These are phyloP conservation scores for Ambispora gerdemannii DNA, from an alignment of 192 early-diverging fungal species.

Conservation along the genomic window DNA sequence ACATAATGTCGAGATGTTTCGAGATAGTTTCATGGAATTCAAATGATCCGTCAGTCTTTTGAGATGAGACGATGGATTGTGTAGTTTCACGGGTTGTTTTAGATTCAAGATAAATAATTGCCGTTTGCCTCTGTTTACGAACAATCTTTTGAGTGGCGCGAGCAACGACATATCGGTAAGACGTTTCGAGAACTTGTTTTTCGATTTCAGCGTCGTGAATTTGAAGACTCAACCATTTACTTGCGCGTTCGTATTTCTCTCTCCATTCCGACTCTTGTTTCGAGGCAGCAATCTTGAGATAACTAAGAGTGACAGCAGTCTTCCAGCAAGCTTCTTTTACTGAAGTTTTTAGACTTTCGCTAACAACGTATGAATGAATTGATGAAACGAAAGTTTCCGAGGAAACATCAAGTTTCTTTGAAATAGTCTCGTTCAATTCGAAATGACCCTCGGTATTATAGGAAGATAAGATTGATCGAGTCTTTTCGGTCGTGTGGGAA, in stretches of 20 bases:
- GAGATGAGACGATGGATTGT: not conserved
- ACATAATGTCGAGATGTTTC: not conserved
- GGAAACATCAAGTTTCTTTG: not conserved
- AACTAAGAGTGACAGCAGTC: not conserved
- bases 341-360: not conserved
- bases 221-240: not conserved
- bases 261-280: not conserved
- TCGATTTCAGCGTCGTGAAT: not conserved
- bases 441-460: not conserved
- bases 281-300: not conserved
- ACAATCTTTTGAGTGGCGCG: constrained; percentile 2
- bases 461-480: not conserved
- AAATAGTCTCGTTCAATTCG: not conserved
- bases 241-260: not conserved
- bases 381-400: not conserved
- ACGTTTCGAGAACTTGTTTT: not conserved
- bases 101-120: not conserved
- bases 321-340: no score
- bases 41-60: not conserved
- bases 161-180: not conserved
- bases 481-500: not conserved
- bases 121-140: not conserved
- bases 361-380: not conserved
- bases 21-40: not conserved
- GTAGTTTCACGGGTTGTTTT: not conserved